Conservation (phyloP, 1,139 yeast species). For the Zygoascus meyerae region DNA sequence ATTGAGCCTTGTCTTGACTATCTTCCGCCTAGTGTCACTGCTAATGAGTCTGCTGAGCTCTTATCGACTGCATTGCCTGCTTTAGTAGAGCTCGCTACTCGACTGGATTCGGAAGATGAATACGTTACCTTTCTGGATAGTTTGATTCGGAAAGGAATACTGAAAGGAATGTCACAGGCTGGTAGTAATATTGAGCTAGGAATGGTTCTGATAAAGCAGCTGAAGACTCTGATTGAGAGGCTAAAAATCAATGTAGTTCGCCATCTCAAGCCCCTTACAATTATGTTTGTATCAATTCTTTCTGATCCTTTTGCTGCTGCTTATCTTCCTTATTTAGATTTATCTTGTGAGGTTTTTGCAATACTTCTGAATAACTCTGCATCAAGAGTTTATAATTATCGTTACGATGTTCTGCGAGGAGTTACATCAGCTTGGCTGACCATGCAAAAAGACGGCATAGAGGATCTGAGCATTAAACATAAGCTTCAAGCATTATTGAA, state of each 20-base stretch:
- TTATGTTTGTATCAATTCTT: constrained; percentile 24
- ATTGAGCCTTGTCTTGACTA: constrained; percentile 24
- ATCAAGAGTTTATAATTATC: constrained; percentile 32
- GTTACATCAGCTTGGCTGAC: constrained; percentile 26
- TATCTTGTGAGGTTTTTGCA: constrained; percentile 23
- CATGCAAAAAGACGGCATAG: constrained; percentile 11
- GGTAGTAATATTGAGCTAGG: constrained; percentile 22
- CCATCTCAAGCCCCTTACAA: constrained; percentile 26
- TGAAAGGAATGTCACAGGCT: constrained; percentile 26
- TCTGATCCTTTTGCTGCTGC: constrained; percentile 32
- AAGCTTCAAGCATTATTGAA: too few relatives aligned
- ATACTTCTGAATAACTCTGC: constrained; percentile 28
- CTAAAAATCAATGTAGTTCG: constrained; percentile 21
- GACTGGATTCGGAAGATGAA: constrained; percentile 11
- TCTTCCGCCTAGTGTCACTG: constrained; percentile 21
- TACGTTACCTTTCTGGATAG: constrained; percentile 23
- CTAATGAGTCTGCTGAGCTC: constrained; percentile 13
- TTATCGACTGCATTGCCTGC: constrained; percentile 15
- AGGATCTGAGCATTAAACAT: background rate
- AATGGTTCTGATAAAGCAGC: constrained; percentile 15
- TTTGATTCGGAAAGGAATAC: constrained; percentile 26
- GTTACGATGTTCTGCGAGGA: constrained; percentile 35
- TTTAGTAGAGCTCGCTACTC: constrained; percentile 16
- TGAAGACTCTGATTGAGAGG: constrained; percentile 13
- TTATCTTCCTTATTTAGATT: constrained; percentile 21